These are phyloP conservation scores for Senecio squalidus DNA, from an alignment of 140 eudicot species.

Conservation along the genomic window DNA sequence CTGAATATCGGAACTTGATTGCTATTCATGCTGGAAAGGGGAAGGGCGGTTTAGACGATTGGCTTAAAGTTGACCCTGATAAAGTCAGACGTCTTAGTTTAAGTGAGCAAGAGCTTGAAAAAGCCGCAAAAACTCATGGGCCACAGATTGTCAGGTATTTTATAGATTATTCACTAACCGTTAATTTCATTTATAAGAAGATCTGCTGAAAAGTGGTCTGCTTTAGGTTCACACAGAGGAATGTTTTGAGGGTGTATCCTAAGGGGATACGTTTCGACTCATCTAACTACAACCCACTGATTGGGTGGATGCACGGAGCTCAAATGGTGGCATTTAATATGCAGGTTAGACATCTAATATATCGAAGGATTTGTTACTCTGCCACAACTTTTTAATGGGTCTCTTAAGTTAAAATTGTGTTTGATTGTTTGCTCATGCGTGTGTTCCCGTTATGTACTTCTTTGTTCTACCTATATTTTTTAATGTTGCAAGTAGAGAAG, in stretches of 20 bases:
- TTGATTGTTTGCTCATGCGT: conserved; percentile 1
- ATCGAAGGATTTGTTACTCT: background rate
- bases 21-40: conserved; percentile 99
- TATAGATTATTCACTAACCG: background rate
- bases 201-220: conserved; percentile 17
- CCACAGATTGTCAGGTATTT: conserved; percentile 73
- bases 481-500: too few relatives aligned
- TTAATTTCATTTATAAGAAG: too few relatives aligned
- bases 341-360: conserved; percentile 56
- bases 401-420: background rate
- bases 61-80: conserved; percentile 83
- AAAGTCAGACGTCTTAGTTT: conserved; percentile 98
- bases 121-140: conserved; percentile 62
- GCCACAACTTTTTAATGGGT: background rate
- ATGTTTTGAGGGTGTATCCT: conserved; percentile 81
- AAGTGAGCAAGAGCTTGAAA: conserved; percentile 92
- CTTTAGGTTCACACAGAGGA: conserved; percentile 84
- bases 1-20: conserved; percentile 76
- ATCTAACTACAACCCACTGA: conserved; percentile 81
- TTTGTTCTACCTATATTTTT: background rate
- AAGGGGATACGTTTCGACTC: conserved; percentile 87
- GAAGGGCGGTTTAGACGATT: conserved; percentile 80
- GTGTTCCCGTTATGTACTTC: background rate
- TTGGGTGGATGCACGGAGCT: conserved; percentile 99
- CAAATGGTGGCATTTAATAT: conserved; percentile 98